Conservation (phyloP, 768 basidiomycete genomes). For the Lanmaoa rubissima region DNA sequence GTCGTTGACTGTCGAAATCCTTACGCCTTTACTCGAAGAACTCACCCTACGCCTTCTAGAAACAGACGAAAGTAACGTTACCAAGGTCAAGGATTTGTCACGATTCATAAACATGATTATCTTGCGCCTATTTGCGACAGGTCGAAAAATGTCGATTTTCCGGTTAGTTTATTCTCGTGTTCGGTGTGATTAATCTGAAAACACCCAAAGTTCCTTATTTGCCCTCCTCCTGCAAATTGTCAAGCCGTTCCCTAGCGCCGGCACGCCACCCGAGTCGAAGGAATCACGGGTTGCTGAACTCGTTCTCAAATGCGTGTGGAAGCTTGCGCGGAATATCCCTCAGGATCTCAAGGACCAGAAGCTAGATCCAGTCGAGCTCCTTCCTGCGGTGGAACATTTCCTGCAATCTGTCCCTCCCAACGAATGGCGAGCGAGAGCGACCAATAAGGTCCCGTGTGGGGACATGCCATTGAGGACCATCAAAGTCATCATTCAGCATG, state of each 20-base stretch:
- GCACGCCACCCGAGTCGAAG: slow-evolving; percentile 69
- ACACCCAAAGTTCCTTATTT: slow-evolving; percentile 53
- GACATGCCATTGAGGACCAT: slow-evolving; percentile 98
- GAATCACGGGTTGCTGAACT: slow-evolving; percentile 90
- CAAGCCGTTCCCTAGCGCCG: slow-evolving; percentile 77
- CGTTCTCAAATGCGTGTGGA: slow-evolving; percentile 97
- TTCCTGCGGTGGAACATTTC: slow-evolving; percentile 93
- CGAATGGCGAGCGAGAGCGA: slow-evolving; percentile 91
- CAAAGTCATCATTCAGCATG: slow-evolving; percentile 97
- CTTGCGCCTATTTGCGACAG: slow-evolving; percentile 87
- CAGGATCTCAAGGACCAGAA: slow-evolving; percentile 80
- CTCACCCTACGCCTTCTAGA: slow-evolving; percentile 88
- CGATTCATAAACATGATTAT: slow-evolving; percentile 99
- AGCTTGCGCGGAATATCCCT: slow-evolving; percentile 90
- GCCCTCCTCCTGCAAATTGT: slow-evolving; percentile 77
- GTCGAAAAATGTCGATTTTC: slow-evolving; percentile 87
- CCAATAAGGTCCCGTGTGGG: slow-evolving; percentile 89
- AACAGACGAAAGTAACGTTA: slow-evolving; percentile 83
- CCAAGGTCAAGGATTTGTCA: slow-evolving; percentile 88
- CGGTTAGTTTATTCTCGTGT: slow-evolving; percentile 49
- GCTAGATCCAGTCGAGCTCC: slow-evolving; percentile 84
- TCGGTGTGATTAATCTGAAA: background rate
- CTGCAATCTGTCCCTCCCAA: slow-evolving; percentile 91
- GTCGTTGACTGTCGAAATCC: slow-evolving; percentile 78
- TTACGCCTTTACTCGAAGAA: slow-evolving; percentile 88